phyloP scores from a whole-genome alignment of 768 basidiomycete genomes.

The Amanita polypyramis region DNA sequence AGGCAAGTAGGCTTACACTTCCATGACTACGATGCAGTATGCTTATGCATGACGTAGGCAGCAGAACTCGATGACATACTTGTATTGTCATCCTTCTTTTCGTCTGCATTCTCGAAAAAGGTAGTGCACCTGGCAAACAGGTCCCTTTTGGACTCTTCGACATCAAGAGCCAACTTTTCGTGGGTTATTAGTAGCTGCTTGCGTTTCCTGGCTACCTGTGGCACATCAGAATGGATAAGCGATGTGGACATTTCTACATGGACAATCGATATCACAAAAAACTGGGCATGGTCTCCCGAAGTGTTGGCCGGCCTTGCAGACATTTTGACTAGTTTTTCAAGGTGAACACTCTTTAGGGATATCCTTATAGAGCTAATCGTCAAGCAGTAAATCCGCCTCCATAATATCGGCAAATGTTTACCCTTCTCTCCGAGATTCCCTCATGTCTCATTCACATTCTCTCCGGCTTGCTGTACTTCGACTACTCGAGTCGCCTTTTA shows the following conservation, averaged over 20 bases:
- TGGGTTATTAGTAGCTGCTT: constrained; percentile 58
- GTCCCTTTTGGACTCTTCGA: constrained; percentile 19
- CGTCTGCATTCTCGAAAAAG: constrained; percentile 25
- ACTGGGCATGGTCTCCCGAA: constrained; percentile 50
- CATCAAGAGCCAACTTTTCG: constrained; percentile 25
- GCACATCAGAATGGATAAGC: constrained; percentile 33
- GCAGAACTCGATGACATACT: constrained; percentile 45
- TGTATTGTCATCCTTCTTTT: constrained; percentile 40
- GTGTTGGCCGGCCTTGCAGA: constrained; percentile 44
- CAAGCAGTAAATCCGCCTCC: constrained; percentile 1
- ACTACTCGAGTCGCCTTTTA: constrained; percentile 44
- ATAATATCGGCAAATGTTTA: constrained; percentile 21
- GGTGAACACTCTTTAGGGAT: background rate
- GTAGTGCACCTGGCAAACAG: constrained; percentile 32
- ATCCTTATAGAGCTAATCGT: background rate
- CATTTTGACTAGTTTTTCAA: background rate
- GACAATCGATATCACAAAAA: constrained; percentile 30
- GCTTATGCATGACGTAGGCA: constrained; percentile 22
- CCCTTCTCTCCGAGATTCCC: constrained; percentile 33
- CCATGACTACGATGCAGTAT: too few species aligned
- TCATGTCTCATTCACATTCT: constrained; percentile 64
- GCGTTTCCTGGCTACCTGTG: constrained; percentile 34
- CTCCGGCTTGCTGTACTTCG: constrained; percentile 58
- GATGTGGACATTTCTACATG: constrained; percentile 39
- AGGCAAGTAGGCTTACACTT: background rate